Evolutionary conservation across 1,284 basidiomycete species (phyloP).

Genomic region (Calocybe gambosa): DNA sequence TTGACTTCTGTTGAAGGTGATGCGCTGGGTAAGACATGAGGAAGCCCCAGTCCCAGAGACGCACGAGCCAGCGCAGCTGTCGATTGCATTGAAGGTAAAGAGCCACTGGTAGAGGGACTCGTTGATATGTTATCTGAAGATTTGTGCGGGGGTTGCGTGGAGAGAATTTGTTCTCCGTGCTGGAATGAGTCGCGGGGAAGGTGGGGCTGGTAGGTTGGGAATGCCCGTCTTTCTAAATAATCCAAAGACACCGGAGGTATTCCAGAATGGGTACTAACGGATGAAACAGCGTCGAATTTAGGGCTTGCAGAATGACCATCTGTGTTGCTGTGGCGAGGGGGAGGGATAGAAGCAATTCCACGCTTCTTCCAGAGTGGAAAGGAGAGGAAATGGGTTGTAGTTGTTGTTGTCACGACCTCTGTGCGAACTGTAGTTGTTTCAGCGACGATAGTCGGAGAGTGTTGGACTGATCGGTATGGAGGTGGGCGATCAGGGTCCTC

Average conservation of each 20-base stretch:
- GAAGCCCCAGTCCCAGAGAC: conserved; percentile 51
- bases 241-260: conserved; percentile 58
- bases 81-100: conserved; percentile 26
- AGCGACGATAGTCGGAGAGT: conserved; percentile 34
- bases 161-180: neutral
- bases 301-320: conserved; percentile 11
- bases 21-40: conserved; percentile 41
- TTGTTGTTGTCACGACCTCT: conserved; percentile 38
- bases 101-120: conserved; percentile 10
- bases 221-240: conserved; percentile 12
- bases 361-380: conserved; percentile 60
- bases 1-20: conserved; percentile 38
- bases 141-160: neutral
- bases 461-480: conserved; percentile 29
- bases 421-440: conserved; percentile 48
- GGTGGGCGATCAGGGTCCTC: conserved; percentile 26
- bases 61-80: conserved; percentile 49
- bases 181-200: neutral
- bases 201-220: neutral
- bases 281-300: conserved; percentile 14
- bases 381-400: conserved; percentile 59
- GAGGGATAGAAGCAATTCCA: conserved; percentile 25
- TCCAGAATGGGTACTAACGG: conserved; percentile 51
- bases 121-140: neutral
- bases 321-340: conserved; percentile 19